Percentiles rank a stretch among this genome's conserved stretches.
These are phyloP conservation scores for Ananas comosus DNA, from an alignment of 176 grass and related monocot species.

Conservation along the genomic window DNA sequence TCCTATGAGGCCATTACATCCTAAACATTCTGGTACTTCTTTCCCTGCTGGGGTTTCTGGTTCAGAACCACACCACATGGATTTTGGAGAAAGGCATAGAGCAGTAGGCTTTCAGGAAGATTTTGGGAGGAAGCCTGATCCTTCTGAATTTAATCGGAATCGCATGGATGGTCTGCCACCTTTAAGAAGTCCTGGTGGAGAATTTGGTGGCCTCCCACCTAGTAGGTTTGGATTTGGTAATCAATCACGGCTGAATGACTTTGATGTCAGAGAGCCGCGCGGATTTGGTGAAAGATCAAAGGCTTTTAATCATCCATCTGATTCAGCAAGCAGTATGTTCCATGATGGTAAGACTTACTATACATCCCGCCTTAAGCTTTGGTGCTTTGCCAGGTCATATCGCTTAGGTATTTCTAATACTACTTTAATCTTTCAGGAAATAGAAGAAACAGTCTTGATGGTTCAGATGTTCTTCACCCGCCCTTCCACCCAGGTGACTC, in stretches of 20 bases:
- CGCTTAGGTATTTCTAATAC: constrained; percentile 35
- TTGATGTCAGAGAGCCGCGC: constrained; percentile 12
- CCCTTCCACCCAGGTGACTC: constrained; percentile 34
- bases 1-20: constrained; percentile 35
- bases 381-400: constrained; percentile 34
- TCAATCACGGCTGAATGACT: background rate
- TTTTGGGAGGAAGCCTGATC: constrained; percentile 38
- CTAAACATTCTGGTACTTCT: constrained; percentile 30
- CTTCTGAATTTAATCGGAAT: constrained; percentile 40
- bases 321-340: background rate
- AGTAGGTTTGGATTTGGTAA: constrained; percentile 19
- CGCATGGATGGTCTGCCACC: constrained; percentile 42
- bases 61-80: constrained; percentile 9
- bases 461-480: constrained; percentile 24
- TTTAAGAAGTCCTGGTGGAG: constrained; percentile 46
- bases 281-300: constrained; percentile 23
- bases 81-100: constrained; percentile 19
- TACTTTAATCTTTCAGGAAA: constrained; percentile 22
- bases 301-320: constrained; percentile 15
- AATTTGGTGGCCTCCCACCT: constrained; percentile 20
- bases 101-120: constrained; percentile 32
- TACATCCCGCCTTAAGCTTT: background rate
- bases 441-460: constrained; percentile 42
- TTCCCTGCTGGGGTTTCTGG: constrained; percentile 17
- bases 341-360: constrained; percentile 4